phyloP scores from a whole-genome alignment of 2,329 filamentous ascomycete species.

The Davidsoniella neocaledoniae region DNA sequence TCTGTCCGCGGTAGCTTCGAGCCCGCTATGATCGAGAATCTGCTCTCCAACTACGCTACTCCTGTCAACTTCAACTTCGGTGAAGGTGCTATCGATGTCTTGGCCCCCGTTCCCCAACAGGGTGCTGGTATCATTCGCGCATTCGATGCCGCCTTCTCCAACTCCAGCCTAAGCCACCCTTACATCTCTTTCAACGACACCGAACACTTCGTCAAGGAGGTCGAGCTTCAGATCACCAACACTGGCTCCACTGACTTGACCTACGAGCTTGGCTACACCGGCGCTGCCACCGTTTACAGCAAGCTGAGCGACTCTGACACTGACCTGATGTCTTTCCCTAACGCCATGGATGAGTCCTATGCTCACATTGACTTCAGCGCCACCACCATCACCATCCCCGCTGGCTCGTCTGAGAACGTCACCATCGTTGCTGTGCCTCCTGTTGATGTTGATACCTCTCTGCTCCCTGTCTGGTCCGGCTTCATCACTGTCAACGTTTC shows the following conservation, averaged over 20 bases:
- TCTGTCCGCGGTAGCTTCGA: constrained; percentile 34
- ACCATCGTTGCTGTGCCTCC: constrained; percentile 20
- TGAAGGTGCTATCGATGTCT: constrained; percentile 19
- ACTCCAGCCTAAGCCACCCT: constrained; percentile 34
- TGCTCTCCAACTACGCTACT: constrained; percentile 32
- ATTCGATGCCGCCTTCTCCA: constrained; percentile 37
- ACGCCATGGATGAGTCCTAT: constrained; percentile 24
- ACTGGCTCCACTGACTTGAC: constrained; percentile 29
- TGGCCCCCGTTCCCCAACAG: constrained; percentile 42
- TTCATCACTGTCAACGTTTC: constrained; percentile 25
- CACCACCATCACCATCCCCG: constrained; percentile 24
- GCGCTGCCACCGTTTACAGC: constrained; percentile 37
- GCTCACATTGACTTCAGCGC: constrained; percentile 28
- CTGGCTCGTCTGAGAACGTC: constrained; percentile 16
- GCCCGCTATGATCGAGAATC: constrained; percentile 31
- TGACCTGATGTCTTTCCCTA: constrained; percentile 28
- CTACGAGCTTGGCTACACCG: constrained; percentile 34
- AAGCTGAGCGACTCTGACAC: constrained; percentile 22
- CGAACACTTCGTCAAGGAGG: constrained; percentile 31
- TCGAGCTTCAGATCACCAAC: constrained; percentile 41
- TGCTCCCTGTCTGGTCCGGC: constrained; percentile 27
- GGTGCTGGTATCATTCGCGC: constrained; percentile 44
- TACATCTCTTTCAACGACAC: constrained; percentile 49
- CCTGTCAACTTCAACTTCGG: constrained; percentile 33
- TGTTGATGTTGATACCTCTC: constrained; percentile 16